phyloP scores from a whole-genome alignment of 78 protist genomes.

The Dictyostelium firmibasis region DNA sequence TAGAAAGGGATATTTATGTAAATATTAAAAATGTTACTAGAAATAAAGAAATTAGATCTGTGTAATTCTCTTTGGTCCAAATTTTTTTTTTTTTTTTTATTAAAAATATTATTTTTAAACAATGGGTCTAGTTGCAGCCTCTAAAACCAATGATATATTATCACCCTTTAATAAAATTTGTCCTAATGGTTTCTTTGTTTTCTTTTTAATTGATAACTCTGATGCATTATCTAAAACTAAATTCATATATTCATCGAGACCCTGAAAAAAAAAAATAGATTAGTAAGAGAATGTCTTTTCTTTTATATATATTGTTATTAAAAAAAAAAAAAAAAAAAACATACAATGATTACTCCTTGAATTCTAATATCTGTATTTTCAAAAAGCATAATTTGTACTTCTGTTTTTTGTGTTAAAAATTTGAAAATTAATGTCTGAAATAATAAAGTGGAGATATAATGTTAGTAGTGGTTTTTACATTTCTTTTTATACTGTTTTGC shows the following conservation, averaged over 20 bases:
- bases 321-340: neutral
- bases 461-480: too few relatives aligned
- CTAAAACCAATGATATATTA: slow-evolving; percentile 90
- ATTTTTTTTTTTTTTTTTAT: neutral
- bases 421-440: slow-evolving; percentile 8
- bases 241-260: slow-evolving; percentile 98
- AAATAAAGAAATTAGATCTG: too few relatives aligned
- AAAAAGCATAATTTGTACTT: slow-evolving; percentile 89
- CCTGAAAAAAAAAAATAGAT: slow-evolving; percentile 70
- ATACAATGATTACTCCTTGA: slow-evolving; percentile 92
- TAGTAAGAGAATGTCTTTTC: neutral
- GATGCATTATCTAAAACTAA: slow-evolving; percentile 95
- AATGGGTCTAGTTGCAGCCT: slow-evolving; percentile 35
- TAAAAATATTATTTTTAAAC: neutral
- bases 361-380: slow-evolving; percentile 90
- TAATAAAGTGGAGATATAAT: neutral
- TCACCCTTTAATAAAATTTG: slow-evolving; percentile 96
- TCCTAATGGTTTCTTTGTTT: slow-evolving; percentile 88
- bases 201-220: slow-evolving; percentile 91
- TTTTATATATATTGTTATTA: neutral
- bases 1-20: too few relatives aligned
- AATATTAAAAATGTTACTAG: too few relatives aligned
- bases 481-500: too few relatives aligned
- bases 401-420: slow-evolving; percentile 80
- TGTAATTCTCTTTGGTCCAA: too few relatives aligned